Conservation (phyloP, 2,329 filamentous ascomycete species). For the Ophiocordyceps camponoti-rufipedis region DNA sequence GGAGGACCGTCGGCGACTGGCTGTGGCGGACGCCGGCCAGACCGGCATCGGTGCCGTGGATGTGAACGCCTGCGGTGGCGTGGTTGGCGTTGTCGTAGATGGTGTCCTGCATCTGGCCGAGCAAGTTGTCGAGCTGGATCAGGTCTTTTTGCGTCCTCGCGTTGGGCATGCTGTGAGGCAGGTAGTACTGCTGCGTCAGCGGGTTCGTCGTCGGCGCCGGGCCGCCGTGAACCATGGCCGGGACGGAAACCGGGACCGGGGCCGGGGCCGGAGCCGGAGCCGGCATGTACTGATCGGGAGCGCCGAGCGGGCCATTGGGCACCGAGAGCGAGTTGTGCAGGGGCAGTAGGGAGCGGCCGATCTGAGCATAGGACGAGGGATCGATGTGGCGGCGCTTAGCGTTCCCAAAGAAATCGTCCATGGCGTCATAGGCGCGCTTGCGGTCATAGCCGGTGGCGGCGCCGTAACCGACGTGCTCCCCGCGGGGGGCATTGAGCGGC, state of each 20-base stretch:
- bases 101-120: constrained; percentile 90
- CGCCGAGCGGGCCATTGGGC: constrained; percentile 28
- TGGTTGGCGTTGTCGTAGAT: constrained; percentile 86
- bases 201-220: constrained; percentile 38
- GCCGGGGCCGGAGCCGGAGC: constrained; percentile 9
- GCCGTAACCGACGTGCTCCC: constrained; percentile 47
- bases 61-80: constrained; percentile 61
- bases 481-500: constrained; percentile 30
- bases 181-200: constrained; percentile 58
- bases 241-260: constrained; percentile 9
- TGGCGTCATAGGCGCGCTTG: constrained; percentile 71
- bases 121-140: constrained; percentile 80
- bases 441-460: constrained; percentile 43
- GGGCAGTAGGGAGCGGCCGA: constrained; percentile 73
- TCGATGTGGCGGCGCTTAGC: constrained; percentile 86
- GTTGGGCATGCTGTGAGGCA: constrained; percentile 53
- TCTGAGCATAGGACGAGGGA: constrained; percentile 73
- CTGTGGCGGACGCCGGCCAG: constrained; percentile 39
- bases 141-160: constrained; percentile 87
- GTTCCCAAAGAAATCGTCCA: constrained; percentile 88
- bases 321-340: constrained; percentile 55
- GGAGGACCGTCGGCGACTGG: constrained; percentile 29
- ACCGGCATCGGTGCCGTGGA: constrained; percentile 47
- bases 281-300: constrained; percentile 35
- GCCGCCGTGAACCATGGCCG: constrained; percentile 34